These are phyloP conservation scores for Erodium maritimum DNA, from an alignment of 345 rosid species.

Conservation along the genomic window DNA sequence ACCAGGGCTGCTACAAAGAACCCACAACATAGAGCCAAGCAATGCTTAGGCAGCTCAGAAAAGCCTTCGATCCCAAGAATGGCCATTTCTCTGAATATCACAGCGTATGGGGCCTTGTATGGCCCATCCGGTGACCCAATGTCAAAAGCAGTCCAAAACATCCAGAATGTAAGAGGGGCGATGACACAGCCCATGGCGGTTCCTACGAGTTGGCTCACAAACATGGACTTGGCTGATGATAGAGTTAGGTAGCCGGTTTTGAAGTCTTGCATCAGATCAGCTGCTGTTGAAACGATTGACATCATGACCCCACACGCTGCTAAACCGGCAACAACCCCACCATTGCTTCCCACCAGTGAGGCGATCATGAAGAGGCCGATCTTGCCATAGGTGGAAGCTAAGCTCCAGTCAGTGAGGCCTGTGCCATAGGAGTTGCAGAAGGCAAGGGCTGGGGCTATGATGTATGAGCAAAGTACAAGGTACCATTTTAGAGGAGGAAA, in stretches of 20 bases:
- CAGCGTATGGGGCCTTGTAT: conserved; percentile 81
- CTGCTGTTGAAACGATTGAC: conserved; percentile 87
- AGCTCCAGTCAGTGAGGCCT: conserved; percentile 78
- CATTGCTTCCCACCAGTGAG: conserved; percentile 60
- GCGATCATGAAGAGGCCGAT: conserved; percentile 84
- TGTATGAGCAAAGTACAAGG: conserved; percentile 61
- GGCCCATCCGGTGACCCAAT: conserved; percentile 79
- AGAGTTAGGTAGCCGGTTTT: conserved; percentile 80
- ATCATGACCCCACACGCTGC: conserved; percentile 89
- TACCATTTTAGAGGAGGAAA: conserved; percentile 88
- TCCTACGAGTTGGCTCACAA: conserved; percentile 71
- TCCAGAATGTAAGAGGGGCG: conserved; percentile 83
- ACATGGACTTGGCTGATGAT: conserved; percentile 89
- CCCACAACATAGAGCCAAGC: conserved; percentile 60
- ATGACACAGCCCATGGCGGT: conserved; percentile 90
- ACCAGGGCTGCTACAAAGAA: conserved; percentile 54
- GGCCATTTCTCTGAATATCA: conserved; percentile 81
- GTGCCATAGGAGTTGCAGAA: conserved; percentile 88
- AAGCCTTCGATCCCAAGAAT: conserved; percentile 72
- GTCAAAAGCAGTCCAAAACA: conserved; percentile 81
- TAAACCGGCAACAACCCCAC: conserved; percentile 84
- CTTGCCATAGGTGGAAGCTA: conserved; percentile 81
- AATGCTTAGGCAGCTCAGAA: conserved; percentile 69
- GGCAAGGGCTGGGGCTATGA: conserved; percentile 85
- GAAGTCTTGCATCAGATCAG: conserved; percentile 96